phyloP scores from a whole-genome alignment of 371 early-diverging fungal species.

The Aphelidium insulamus region DNA sequence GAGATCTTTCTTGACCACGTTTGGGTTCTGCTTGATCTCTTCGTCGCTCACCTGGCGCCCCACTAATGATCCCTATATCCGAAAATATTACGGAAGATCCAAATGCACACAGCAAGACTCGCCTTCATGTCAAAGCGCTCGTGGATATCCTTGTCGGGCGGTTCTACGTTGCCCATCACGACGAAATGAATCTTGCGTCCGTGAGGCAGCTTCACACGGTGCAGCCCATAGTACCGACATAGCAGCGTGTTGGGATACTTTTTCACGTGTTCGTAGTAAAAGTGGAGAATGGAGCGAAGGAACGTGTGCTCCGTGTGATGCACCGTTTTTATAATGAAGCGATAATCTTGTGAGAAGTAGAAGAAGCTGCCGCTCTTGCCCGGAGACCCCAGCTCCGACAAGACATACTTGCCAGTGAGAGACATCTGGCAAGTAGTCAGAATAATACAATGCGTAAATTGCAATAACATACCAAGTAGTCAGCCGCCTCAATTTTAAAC shows the following conservation, averaged over 20 bases:
- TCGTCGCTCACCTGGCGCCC: conserved; percentile 57
- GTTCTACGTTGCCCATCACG: conserved; percentile 94
- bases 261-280: conserved; percentile 73
- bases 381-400: conserved; percentile 81
- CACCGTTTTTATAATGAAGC: conserved; percentile 94
- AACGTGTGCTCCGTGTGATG: conserved; percentile 83
- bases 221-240: conserved; percentile 79
- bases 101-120: background rate
- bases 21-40: conserved; percentile 45
- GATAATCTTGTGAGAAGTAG: conserved; percentile 87
- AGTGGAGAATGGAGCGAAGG: conserved; percentile 52
- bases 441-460: background rate
- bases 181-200: conserved; percentile 87
- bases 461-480: conserved; percentile 47
- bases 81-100: background rate
- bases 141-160: conserved; percentile 87
- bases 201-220: conserved; percentile 80
- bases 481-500: conserved; percentile 79
- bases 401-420: conserved; percentile 80
- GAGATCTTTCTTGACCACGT: conserved; percentile 76
- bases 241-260: conserved; percentile 80
- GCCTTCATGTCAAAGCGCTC: conserved; percentile 81
- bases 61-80: conserved; percentile 46
- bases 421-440: conserved; percentile 31
- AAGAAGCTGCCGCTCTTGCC: conserved; percentile 92